These are phyloP conservation scores for Leccinum aurantiacum DNA, from an alignment of 768 basidiomycete species.

Conservation along the genomic window DNA sequence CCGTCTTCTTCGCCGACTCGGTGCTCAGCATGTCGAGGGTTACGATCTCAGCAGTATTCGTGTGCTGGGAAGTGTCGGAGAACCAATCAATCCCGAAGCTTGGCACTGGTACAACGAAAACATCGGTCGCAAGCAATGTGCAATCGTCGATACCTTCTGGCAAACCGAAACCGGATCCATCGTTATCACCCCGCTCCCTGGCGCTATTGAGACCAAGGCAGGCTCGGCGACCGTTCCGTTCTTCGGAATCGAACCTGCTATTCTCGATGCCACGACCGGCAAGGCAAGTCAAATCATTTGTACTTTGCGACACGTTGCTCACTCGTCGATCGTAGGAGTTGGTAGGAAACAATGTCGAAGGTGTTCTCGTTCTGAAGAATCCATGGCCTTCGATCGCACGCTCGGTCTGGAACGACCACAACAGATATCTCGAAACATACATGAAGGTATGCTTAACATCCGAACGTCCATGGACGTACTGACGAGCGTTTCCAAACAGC, in stretches of 20 bases:
- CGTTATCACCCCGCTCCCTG: constrained; percentile 92
- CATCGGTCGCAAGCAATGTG: constrained; percentile 84
- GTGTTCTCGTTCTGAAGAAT: constrained; percentile 79
- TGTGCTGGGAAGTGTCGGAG: constrained; percentile 90
- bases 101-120: constrained; percentile 99
- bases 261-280: constrained; percentile 84
- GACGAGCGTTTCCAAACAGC: constrained; percentile 33
- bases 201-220: constrained; percentile 93
- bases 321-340: constrained; percentile 46
- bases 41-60: constrained; percentile 82
- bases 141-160: constrained; percentile 95
- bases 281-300: constrained; percentile 38
- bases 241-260: constrained; percentile 89
- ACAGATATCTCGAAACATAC: constrained; percentile 77
- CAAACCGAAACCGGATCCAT: constrained; percentile 99
- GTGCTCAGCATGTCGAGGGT: constrained; percentile 79
- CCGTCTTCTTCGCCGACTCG: constrained; percentile 82
- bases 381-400: constrained; percentile 98
- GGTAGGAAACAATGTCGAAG: constrained; percentile 82
- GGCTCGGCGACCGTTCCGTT: constrained; percentile 97
- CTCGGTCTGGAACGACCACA: constrained; percentile 89
- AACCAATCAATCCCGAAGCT: constrained; percentile 98
- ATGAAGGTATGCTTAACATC: constrained; percentile 45
- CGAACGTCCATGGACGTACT: constrained; percentile 42
- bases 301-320: neutral